Percentiles rank a stretch among this genome's conserved stretches.
phyloP scores from a whole-genome alignment of 371 early-diverging fungal genomes.

The Syncephalastrum racemosum region DNA sequence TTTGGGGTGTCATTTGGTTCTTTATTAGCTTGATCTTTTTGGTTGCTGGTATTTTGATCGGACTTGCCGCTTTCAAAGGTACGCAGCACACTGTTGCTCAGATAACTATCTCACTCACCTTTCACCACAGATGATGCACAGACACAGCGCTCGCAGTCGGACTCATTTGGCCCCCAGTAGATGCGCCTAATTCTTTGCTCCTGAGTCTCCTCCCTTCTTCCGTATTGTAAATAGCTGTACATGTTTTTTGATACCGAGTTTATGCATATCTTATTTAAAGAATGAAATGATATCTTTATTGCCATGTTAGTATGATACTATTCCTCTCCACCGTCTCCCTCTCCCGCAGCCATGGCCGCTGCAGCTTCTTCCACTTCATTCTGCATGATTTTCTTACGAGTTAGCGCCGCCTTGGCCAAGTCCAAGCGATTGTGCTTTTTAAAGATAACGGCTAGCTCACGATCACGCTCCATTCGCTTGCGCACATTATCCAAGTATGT shows the following conservation, averaged over 20 bases:
- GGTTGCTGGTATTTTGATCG: conserved; percentile 67
- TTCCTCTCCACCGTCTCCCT: neutral
- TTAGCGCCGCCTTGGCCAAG: conserved; percentile 68
- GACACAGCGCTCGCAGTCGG: too few relatives aligned
- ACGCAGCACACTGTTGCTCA: neutral
- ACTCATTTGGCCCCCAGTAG: too few relatives aligned
- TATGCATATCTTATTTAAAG: too few relatives aligned
- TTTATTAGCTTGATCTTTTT: conserved; percentile 78
- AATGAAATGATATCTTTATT: too few relatives aligned
- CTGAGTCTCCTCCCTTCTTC: too few relatives aligned
- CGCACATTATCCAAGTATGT: conserved; percentile 59
- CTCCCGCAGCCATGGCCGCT: conserved; percentile 56
- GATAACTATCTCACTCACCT: too few relatives aligned
- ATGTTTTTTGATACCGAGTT: too few relatives aligned
- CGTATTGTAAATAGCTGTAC: too few relatives aligned
- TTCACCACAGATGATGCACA: too few relatives aligned
- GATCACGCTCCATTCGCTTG: conserved; percentile 60
- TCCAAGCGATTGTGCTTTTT: conserved; percentile 66
- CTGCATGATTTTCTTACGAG: conserved; percentile 76
- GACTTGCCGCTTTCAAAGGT: conserved; percentile 72
- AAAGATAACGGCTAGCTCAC: conserved; percentile 67
- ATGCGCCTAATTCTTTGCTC: too few relatives aligned
- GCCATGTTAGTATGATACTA: too few relatives aligned
- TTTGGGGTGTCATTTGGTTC: conserved; percentile 87
- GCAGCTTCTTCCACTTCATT: conserved; percentile 79